Evolutionary conservation across 257 asterid genomes (phyloP), one percentile per base, ranked within the genome.

Genomic region (Marsdenia floribunda): DNA sequence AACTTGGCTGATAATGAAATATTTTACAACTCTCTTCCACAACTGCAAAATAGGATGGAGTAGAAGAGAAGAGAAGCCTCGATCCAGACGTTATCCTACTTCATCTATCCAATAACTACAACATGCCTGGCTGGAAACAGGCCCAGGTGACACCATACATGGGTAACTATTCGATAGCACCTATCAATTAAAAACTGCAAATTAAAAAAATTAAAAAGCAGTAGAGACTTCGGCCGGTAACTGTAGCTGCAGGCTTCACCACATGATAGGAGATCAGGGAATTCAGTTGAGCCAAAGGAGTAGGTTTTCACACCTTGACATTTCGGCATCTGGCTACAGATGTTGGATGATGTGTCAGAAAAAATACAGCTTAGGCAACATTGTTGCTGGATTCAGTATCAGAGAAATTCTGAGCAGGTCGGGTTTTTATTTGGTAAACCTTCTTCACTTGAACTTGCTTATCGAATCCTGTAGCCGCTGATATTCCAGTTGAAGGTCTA

Each of bases 401-500:
- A 68, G 79, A 44, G 18, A 35, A n/a, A 54, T 38, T 75, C 77
- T 72, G 85, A 52, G 71, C 50, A 55, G 81, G 54, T 44, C 76
- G 83, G 57, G 8, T 79, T 74, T 88, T 91, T 26, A 86, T 83
- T 81, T 80, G 90, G 78, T 91, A 91, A 71, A 87, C 87, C 82
- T 79, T 76, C 84, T 87, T 91, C 76, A 75, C 87, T 79, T 74
- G 93, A 77, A 77, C 75, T 70, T 85, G 86, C 38, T 70, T 52
- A 70, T 52, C 59, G 2, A 66, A 75, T 60, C 75, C 90, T 2
- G 58, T 66, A 61, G 67, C 47, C 75, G 75, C 67, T 80, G 82
- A 68, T 85, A 86, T 76, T 72, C 83, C 86, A 44, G 59, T 77
- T 35, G 78, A 83, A 33, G 80, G 89, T 57, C 83, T 84, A 70